Evolutionary conservation across 345 rosid species (phyloP), one percentile per base, ranked within the genome.

Genomic region (Lenwebbia sp.): DNA sequence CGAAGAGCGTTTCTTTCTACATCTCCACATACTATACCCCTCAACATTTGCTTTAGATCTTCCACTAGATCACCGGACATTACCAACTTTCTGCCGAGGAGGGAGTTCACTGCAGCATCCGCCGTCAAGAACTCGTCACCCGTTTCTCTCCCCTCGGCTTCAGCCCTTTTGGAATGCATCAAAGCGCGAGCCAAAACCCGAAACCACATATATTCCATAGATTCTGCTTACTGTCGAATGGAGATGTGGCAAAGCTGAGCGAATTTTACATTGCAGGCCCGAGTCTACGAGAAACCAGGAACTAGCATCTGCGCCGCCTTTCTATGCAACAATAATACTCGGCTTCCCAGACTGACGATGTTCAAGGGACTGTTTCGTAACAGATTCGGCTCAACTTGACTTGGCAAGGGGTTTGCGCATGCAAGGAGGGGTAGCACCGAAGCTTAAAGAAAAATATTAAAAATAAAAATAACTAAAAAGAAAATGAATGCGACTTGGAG

Each of bases 271-370:
- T 65, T 88, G 86, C 92, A 93, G 93, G 93, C 91, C 55, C 85
- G 88, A 14, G 19, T 85, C 22, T 90, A 84, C 23, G 91, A 89
- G 82, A 30, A 87, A 7, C 86, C 86, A 4, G 90, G 87, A 54
- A 82, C 88, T 17, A 84, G 83, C 49, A 30, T 15, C 3, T 93
- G 93, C 53, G 89, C 91, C 0, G 95, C 95, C 86, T 93, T 93
- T 88, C 86, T 93, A 60, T 53, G 88, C 82, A 93, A 92, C 88
- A 92, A 87, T 83, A 76, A 85, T 85, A 83, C 89, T 19, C 78
- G 28, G 88, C 15, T 33, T 3, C 83, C 88, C 3, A 51, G 55
- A 17, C 88, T 85, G 11, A 85, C 88, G 13, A 74, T 30, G 3
- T 93, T 93, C 87, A 86, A 88, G 83, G 91, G 92, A n/a, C n/a